Conservation (phyloP, 1,284 basidiomycete genomes). For the Entoloma clypeatum region DNA sequence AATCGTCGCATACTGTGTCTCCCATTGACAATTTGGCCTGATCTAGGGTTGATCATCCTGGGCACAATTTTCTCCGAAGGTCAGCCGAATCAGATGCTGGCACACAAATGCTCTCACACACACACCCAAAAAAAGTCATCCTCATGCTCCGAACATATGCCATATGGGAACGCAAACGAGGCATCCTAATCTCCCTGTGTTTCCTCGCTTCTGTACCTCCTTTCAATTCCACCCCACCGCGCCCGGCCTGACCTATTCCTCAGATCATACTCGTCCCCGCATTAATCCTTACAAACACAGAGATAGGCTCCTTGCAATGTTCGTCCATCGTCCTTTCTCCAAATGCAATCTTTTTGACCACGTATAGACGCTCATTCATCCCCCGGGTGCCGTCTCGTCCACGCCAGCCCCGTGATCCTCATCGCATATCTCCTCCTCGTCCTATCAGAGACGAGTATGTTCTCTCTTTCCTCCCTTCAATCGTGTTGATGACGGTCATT, state of each 20-base stretch:
- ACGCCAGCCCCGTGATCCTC: slow-evolving; percentile 35
- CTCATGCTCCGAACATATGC: slow-evolving; percentile 42
- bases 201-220: slow-evolving; percentile 24
- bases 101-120: not conserved
- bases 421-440: slow-evolving; percentile 38
- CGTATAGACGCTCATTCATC: slow-evolving; percentile 12
- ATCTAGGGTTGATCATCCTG: slow-evolving; percentile 34
- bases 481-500: slow-evolving; percentile 1
- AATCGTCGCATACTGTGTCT: not conserved
- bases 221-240: not conserved
- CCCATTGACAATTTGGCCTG: not conserved
- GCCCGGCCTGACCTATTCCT: not conserved
- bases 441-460: slow-evolving; percentile 38
- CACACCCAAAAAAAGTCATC: slow-evolving; percentile 23
- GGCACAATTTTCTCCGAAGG: slow-evolving; percentile 38
- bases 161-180: slow-evolving; percentile 36
- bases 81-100: too few relatives aligned
- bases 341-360: slow-evolving; percentile 10
- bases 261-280: slow-evolving; percentile 32
- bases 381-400: slow-evolving; percentile 29
- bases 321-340: slow-evolving; percentile 8
- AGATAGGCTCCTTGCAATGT: slow-evolving; percentile 35
- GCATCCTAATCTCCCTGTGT: slow-evolving; percentile 28
- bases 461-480: not conserved
- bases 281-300: slow-evolving; percentile 30